A percentile compares a stretch with the other conserved stretches of the same genome.
phyloP scores from a whole-genome alignment of 768 basidiomycete species.

The Macrolepiota fuliginosa region DNA sequence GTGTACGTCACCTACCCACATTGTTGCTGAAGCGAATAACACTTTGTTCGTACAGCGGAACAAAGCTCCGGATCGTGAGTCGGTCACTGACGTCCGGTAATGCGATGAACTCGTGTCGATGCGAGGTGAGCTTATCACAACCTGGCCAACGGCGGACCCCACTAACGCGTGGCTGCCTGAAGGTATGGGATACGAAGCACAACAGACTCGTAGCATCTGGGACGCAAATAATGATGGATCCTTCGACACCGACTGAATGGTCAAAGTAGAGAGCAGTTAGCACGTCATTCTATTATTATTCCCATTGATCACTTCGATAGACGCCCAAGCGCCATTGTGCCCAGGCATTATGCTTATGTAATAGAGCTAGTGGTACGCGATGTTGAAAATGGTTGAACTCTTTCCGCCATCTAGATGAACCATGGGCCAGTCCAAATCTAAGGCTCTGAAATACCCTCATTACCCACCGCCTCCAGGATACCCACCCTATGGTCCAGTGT shows the following conservation, averaged over 20 bases:
- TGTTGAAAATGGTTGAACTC: constrained; percentile 9
- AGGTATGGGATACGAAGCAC: constrained; percentile 24
- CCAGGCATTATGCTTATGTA: constrained; percentile 7
- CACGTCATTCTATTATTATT: neutral
- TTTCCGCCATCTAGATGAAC: neutral
- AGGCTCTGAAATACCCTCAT: constrained; percentile 2
- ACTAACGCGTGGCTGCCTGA: neutral
- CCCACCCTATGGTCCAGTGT: constrained; percentile 8
- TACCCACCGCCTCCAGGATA: constrained; percentile 7
- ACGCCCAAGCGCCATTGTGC: neutral
- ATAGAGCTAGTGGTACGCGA: neutral
- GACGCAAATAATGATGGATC: constrained; percentile 13
- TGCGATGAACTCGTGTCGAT: constrained; percentile 20
- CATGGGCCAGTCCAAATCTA: constrained; percentile 14
- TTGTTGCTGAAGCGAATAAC: neutral
- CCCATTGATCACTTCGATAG: neutral
- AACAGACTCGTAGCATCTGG: constrained; percentile 21
- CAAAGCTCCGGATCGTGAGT: constrained; percentile 32
- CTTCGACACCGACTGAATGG: neutral
- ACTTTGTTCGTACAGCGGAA: constrained; percentile 30
- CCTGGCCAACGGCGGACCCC: too few species aligned
- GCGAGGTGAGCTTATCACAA: constrained; percentile 18
- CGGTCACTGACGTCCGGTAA: constrained; percentile 20
- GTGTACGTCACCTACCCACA: constrained; percentile 25
- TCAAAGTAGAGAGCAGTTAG: neutral